phyloP scores from a whole-genome alignment of 2,329 filamentous ascomycete genomes.

The Fusarium sp. region DNA sequence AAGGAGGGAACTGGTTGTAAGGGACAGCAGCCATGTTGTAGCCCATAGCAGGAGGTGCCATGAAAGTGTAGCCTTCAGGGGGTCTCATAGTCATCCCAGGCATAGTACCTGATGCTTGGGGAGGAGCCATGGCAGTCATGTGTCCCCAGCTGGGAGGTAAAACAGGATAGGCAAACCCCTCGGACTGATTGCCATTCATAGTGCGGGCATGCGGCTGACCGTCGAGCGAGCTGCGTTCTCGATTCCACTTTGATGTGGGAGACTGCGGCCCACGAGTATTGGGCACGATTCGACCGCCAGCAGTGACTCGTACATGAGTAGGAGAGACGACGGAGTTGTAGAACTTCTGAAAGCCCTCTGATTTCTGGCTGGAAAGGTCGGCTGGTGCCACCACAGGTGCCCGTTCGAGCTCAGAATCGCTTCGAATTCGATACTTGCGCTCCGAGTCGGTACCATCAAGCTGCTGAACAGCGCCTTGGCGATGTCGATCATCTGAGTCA shows the following conservation, averaged over 20 bases:
- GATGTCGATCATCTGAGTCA: slow-evolving; percentile 17
- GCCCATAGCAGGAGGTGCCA: slow-evolving; percentile 55
- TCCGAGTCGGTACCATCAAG: slow-evolving; percentile 57
- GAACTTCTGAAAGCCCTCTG: slow-evolving; percentile 74
- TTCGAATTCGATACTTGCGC: slow-evolving; percentile 60
- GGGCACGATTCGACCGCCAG: slow-evolving; percentile 73
- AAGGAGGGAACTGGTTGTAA: slow-evolving; percentile 39
- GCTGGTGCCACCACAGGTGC: slow-evolving; percentile 66
- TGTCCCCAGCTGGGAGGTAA: slow-evolving; percentile 46
- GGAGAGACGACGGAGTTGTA: slow-evolving; percentile 76
- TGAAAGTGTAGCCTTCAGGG: slow-evolving; percentile 50
- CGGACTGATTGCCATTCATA: slow-evolving; percentile 39
- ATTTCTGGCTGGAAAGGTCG: slow-evolving; percentile 65
- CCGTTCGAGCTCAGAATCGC: slow-evolving; percentile 55
- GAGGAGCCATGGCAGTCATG: slow-evolving; percentile 49
- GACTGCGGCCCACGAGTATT: slow-evolving; percentile 68
- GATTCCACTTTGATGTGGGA: slow-evolving; percentile 62
- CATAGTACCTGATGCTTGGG: slow-evolving; percentile 47
- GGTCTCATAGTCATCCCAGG: slow-evolving; percentile 48
- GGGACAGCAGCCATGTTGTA: slow-evolving; percentile 48
- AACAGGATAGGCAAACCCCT: slow-evolving; percentile 40
- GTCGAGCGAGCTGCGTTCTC: slow-evolving; percentile 52
- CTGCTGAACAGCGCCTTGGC: slow-evolving; percentile 44
- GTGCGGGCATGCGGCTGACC: slow-evolving; percentile 26
- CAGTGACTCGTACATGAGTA: slow-evolving; percentile 74